Conservation (phyloP, 2,329 filamentous ascomycete genomes). For the Ophiostoma sp. region DNA sequence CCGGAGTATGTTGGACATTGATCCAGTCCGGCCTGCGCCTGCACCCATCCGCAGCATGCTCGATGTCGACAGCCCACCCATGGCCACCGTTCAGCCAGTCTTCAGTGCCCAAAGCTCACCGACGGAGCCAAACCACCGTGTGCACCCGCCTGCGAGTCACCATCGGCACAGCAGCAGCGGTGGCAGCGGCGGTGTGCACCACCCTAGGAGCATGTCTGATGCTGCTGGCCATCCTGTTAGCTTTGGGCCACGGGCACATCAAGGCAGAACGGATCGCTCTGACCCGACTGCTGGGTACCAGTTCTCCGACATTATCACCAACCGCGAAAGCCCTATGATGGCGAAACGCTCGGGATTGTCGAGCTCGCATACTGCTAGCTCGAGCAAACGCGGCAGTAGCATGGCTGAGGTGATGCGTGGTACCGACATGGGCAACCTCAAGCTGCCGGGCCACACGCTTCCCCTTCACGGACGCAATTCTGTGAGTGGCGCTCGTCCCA, state of each 20-base stretch:
- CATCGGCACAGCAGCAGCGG: constrained; percentile 28
- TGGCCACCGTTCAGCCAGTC: constrained; percentile 34
- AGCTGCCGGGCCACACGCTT: constrained; percentile 47
- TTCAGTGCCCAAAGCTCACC: constrained; percentile 51
- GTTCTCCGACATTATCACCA: constrained; percentile 60
- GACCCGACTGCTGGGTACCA: constrained; percentile 59
- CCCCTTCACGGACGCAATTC: constrained; percentile 44
- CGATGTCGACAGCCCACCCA: constrained; percentile 45
- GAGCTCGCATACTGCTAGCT: constrained; percentile 43
- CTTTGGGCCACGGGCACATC: constrained; percentile 45
- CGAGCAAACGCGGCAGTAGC: constrained; percentile 31
- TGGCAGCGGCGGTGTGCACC: constrained; percentile 28
- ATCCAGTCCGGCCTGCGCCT: constrained; percentile 40
- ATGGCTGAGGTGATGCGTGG: constrained; percentile 58
- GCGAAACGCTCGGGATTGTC: constrained; percentile 45
- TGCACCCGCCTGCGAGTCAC: constrained; percentile 30
- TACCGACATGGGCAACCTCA: constrained; percentile 51
- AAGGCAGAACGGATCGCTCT: constrained; percentile 21
- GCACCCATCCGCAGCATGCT: constrained; percentile 55
- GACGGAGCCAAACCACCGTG: constrained; percentile 42
- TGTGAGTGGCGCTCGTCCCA: constrained; percentile 34
- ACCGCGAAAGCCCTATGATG: constrained; percentile 49
- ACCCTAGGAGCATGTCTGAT: constrained; percentile 59
- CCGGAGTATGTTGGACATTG: constrained; percentile 66
- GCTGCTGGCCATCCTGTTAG: constrained; percentile 50